A percentile compares a stretch with the other conserved stretches of the same genome.
Evolutionary conservation across 495 filamentous ascomycete species (phyloP).

Genomic region (Tuber microsphaerosporum): DNA sequence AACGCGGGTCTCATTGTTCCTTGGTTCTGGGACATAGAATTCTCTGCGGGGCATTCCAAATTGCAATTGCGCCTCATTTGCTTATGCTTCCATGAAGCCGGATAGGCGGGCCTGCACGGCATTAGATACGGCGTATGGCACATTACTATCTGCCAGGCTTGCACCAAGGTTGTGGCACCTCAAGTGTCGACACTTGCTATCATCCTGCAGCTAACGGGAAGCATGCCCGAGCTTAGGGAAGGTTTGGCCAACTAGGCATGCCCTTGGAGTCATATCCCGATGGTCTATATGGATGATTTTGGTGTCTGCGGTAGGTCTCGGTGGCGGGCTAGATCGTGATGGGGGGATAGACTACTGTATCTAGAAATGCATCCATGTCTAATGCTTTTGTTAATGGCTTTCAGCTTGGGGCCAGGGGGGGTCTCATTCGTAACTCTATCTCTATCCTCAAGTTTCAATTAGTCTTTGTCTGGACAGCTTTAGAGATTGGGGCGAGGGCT

Average conservation of each 20-base stretch:
- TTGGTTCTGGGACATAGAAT: slow-evolving; percentile 16
- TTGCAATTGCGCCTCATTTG: slow-evolving; percentile 18
- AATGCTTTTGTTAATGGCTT: slow-evolving; percentile 8
- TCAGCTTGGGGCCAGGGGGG: slow-evolving; percentile 28
- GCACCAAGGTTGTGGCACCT: neutral
- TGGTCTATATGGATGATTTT: neutral
- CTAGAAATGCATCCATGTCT: neutral
- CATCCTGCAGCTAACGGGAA: neutral
- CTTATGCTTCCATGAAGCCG: slow-evolving; percentile 15
- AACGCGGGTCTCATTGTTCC: slow-evolving; percentile 14
- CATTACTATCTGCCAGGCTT: slow-evolving; percentile 6
- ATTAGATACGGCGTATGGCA: slow-evolving; percentile 18
- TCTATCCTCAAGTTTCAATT: slow-evolving; percentile 11
- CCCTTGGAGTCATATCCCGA: neutral
- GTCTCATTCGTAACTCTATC: slow-evolving; percentile 21
- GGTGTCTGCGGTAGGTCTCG: neutral
- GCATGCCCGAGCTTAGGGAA: neutral
- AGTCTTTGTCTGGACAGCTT: neutral
- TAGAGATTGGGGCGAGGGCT: neutral
- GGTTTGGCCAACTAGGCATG: neutral
- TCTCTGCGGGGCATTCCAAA: slow-evolving; percentile 13
- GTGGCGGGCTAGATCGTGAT: neutral
- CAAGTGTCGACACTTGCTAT: slow-evolving; percentile 8
- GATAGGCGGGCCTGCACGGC: slow-evolving; percentile 20
- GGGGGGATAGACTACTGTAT: neutral